A percentile compares a stretch with the other conserved stretches of the same genome.
Evolutionary conservation across 2,329 filamentous ascomycete genomes (phyloP).

Genomic region (Lomentospora prolificans): DNA sequence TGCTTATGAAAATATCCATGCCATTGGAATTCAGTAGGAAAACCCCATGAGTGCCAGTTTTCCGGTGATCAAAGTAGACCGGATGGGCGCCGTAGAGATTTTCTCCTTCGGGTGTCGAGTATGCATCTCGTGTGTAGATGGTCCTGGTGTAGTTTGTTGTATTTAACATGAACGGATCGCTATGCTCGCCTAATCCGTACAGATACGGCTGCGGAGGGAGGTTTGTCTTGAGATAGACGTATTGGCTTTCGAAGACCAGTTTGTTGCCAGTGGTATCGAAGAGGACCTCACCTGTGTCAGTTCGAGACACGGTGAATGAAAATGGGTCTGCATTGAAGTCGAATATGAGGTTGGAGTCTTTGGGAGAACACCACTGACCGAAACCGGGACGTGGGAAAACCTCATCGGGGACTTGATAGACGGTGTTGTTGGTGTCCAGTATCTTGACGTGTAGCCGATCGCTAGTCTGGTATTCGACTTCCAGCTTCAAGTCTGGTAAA

Average conservation of each 20-base stretch:
- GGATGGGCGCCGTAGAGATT: constrained; percentile 65
- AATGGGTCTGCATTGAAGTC: constrained; percentile 38
- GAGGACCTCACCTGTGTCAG: constrained; percentile 31
- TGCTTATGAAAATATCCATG: constrained; percentile 65
- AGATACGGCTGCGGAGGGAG: constrained; percentile 57
- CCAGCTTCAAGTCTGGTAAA: constrained; percentile 29
- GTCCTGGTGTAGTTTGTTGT: constrained; percentile 60
- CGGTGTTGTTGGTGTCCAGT: constrained; percentile 56
- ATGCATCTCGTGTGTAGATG: constrained; percentile 57
- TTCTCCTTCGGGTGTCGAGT: constrained; percentile 44
- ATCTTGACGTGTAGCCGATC: constrained; percentile 28
- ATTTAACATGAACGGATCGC: constrained; percentile 54
- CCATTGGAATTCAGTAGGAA: constrained; percentile 60
- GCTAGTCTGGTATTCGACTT: constrained; percentile 54
- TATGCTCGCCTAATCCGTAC: constrained; percentile 69
- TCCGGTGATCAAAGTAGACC: constrained; percentile 60
- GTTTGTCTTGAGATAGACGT: constrained; percentile 57
- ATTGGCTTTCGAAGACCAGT: constrained; percentile 65
- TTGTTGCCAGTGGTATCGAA: constrained; percentile 57
- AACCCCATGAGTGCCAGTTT: constrained; percentile 48
- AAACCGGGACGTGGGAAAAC: constrained; percentile 46
- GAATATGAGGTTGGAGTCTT: constrained; percentile 32
- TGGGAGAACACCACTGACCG: constrained; percentile 18
- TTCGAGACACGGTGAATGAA: constrained; percentile 45
- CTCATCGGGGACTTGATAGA: constrained; percentile 65